A percentile compares a stretch with the other conserved stretches of the same genome.
These are phyloP conservation scores for Fistulifera pelliculosa DNA, from an alignment of 108 stramenopile species.

Conservation along the genomic window DNA sequence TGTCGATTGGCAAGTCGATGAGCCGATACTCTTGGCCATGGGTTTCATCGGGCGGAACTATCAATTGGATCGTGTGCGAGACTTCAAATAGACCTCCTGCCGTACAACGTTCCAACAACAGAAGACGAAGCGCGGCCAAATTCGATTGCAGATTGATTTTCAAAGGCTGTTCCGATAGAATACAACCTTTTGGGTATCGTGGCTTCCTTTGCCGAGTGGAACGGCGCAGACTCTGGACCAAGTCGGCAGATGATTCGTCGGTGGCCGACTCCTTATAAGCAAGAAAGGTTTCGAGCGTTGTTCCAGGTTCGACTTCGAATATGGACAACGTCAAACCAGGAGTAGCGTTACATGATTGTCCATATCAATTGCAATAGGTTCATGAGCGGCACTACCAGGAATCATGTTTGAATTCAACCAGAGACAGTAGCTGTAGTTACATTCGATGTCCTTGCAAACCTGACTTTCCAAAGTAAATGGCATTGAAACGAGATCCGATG, in stretches of 20 bases:
- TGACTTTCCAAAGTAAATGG: too few relatives aligned
- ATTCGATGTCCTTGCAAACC: conserved; percentile 3
- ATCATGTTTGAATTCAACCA: not conserved
- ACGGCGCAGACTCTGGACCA: conserved; percentile 13
- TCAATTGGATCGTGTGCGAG: not conserved
- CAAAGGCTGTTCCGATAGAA: conserved; percentile 20
- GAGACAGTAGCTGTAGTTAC: conserved; percentile 1
- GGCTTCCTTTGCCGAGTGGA: conserved; percentile 30
- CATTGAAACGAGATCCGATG: too few relatives aligned
- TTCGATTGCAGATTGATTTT: conserved; percentile 21
- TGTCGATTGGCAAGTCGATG: too few relatives aligned
- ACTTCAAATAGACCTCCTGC: conserved; percentile 7
- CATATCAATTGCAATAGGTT: conserved; percentile 28
- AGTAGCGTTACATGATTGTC: conserved; percentile 5
- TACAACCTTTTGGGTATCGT: conserved; percentile 22
- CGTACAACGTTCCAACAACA: conserved; percentile 23
- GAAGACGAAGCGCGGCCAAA: conserved; percentile 35
- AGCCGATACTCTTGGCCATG: too few relatives aligned
- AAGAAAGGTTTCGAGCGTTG: conserved; percentile 8
- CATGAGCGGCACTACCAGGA: conserved; percentile 1
- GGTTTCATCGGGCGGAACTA: too few relatives aligned
- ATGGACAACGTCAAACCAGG: conserved; percentile 12
- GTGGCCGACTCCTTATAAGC: not conserved
- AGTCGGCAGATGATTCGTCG: too few relatives aligned
- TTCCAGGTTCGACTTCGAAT: conserved; percentile 13